Conservation (phyloP, 1,284 basidiomycete genomes). For the Singerocomus inundabilis region DNA sequence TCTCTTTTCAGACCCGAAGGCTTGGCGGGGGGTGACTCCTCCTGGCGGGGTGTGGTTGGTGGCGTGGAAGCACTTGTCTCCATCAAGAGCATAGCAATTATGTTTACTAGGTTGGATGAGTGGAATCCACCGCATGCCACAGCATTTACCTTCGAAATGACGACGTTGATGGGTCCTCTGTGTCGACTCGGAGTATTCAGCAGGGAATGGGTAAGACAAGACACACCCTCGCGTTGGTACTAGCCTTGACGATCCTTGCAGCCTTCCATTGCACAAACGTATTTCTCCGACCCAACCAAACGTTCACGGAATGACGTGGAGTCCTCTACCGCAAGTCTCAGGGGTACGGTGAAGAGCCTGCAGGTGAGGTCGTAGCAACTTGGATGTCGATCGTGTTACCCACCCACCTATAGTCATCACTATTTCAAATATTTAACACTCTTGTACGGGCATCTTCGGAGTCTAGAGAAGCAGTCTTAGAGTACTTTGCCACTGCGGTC, state of each 20-base stretch:
- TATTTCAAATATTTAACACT: conserved; percentile 89
- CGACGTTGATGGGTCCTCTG: conserved; percentile 77
- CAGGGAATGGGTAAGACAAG: conserved; percentile 76
- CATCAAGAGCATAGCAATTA: conserved; percentile 79
- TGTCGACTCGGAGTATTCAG: conserved; percentile 81
- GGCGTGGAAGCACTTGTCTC: conserved; percentile 81
- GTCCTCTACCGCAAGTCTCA: conserved; percentile 78
- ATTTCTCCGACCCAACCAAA: conserved; percentile 84
- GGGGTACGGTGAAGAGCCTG: conserved; percentile 76
- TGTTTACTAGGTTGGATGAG: conserved; percentile 70
- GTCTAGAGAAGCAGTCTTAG: conserved; percentile 82
- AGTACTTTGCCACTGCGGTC: conserved; percentile 77
- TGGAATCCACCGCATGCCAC: conserved; percentile 67
- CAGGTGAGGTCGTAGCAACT: conserved; percentile 51
- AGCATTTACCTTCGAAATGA: conserved; percentile 60
- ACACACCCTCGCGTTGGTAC: neutral
- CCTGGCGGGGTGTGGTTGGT: conserved; percentile 85
- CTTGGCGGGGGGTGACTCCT: conserved; percentile 63
- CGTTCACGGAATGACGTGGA: conserved; percentile 75
- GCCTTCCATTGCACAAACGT: conserved; percentile 75
- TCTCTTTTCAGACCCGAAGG: conserved; percentile 64
- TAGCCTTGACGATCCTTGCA: conserved; percentile 34
- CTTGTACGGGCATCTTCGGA: conserved; percentile 82
- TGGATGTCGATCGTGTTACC: conserved; percentile 5
- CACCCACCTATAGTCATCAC: conserved; percentile 49